phyloP scores from a whole-genome alignment of 2,329 filamentous ascomycete species.

The Phoma sp. region DNA sequence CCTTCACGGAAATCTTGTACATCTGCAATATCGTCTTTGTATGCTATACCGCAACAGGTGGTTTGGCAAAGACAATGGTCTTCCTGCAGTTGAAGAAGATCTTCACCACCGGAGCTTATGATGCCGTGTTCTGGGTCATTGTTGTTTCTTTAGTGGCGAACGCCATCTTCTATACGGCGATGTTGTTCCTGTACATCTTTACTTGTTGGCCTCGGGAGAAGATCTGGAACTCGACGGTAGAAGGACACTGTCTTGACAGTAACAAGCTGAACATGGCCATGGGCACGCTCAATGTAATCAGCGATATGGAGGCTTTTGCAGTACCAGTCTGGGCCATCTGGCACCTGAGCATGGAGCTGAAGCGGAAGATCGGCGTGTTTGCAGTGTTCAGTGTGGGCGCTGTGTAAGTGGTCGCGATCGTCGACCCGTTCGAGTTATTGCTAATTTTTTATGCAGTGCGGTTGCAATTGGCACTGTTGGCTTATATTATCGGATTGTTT shows the following conservation, averaged over 20 bases:
- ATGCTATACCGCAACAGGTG: background rate
- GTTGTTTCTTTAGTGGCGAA: background rate
- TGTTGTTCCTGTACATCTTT: background rate
- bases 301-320: conserved; percentile 23
- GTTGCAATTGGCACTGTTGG: background rate
- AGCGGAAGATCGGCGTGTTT: conserved; percentile 18
- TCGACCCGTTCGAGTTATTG: no score
- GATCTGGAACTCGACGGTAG: background rate
- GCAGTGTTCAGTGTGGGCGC: background rate
- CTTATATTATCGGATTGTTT: background rate
- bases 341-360: conserved; percentile 14
- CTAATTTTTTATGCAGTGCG: background rate
- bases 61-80: background rate
- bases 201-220: background rate
- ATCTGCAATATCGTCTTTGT: background rate
- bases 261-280: background rate
- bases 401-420: background rate
- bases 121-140: background rate
- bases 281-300: background rate
- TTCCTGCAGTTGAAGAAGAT: background rate
- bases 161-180: background rate
- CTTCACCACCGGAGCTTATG: background rate
- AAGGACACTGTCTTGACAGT: background rate
- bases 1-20: background rate
- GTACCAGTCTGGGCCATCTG: conserved; percentile 22